These are phyloP conservation scores for Esteya vermicola DNA, from an alignment of 2,329 filamentous ascomycete species.

Conservation along the genomic window DNA sequence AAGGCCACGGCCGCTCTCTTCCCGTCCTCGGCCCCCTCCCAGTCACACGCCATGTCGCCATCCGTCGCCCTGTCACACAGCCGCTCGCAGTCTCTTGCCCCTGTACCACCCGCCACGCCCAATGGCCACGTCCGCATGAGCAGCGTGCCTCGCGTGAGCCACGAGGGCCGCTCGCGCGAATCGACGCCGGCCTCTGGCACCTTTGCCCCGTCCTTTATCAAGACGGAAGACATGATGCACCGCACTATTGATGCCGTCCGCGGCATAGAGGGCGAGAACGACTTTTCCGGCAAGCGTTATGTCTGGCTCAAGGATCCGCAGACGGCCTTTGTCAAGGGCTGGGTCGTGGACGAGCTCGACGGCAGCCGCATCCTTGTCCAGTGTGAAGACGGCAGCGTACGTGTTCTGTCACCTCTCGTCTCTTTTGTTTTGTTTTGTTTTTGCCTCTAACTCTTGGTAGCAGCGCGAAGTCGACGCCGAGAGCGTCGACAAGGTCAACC, in stretches of 20 bases:
- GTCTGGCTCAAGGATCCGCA: constrained; percentile 89
- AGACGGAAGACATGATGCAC: constrained; percentile 59
- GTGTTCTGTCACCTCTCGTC: constrained; percentile 15
- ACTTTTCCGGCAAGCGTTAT: constrained; percentile 97
- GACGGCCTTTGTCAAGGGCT: constrained; percentile 80
- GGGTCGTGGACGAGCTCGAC: constrained; percentile 70
- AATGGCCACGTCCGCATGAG: constrained; percentile 7
- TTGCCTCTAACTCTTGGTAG: constrained; percentile 26
- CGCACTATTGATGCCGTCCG: constrained; percentile 36
- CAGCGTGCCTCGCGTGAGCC: constrained; percentile 22
- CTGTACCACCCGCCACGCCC: neutral
- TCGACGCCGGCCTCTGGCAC: constrained; percentile 57
- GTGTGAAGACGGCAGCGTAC: constrained; percentile 80
- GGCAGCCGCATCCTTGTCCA: constrained; percentile 65
- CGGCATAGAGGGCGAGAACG: constrained; percentile 91
- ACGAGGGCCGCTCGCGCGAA: constrained; percentile 50
- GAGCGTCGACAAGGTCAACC: constrained; percentile 95
- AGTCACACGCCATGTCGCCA: constrained; percentile 14
- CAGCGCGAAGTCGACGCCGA: constrained; percentile 79
- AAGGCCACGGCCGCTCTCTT: constrained; percentile 73
- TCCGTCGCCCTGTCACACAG: constrained; percentile 37
- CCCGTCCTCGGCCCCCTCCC: constrained; percentile 34
- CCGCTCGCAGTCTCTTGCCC: constrained; percentile 15
- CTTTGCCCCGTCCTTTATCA: constrained; percentile 94
- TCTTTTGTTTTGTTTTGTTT: neutral